Evolutionary conservation across 495 filamentous ascomycete species (phyloP).

Genomic region (Cercophora samala): DNA sequence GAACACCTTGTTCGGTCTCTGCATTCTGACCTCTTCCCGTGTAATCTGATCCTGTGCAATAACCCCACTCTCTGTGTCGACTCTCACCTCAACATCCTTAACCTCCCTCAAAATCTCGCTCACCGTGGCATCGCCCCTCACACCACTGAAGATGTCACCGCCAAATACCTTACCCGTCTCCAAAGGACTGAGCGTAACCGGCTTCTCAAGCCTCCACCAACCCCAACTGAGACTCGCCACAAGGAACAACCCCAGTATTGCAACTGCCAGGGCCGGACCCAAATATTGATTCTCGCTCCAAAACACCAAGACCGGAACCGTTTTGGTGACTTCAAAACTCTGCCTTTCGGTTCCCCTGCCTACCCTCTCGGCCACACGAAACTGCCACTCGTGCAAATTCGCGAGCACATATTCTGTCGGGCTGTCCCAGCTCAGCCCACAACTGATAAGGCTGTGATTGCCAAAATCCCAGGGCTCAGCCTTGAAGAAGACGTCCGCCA

Average conservation of each 20-base stretch:
- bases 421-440: not conserved
- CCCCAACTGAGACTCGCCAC: constrained; percentile 2
- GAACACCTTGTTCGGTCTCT: not conserved
- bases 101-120: not conserved
- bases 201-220: constrained; percentile 4
- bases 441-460: not conserved
- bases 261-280: not conserved
- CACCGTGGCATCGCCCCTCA: not conserved
- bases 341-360: not conserved
- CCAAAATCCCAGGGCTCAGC: constrained; percentile 3
- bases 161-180: constrained; percentile 5
- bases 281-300: not conserved
- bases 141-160: not conserved
- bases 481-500: constrained; percentile 3
- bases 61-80: not conserved
- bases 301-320: constrained; percentile 2
- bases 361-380: not conserved
- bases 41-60: not conserved
- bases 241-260: not conserved
- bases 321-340: not conserved
- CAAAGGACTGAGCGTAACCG: constrained; percentile 5
- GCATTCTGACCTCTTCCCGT: not conserved
- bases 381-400: constrained; percentile 5
- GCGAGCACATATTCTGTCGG: not conserved
- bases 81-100: not conserved